Base-by-base conservation (phyloP, 495 filamentous ascomycete species). In the Astrothelium macrocarpum region DNA sequence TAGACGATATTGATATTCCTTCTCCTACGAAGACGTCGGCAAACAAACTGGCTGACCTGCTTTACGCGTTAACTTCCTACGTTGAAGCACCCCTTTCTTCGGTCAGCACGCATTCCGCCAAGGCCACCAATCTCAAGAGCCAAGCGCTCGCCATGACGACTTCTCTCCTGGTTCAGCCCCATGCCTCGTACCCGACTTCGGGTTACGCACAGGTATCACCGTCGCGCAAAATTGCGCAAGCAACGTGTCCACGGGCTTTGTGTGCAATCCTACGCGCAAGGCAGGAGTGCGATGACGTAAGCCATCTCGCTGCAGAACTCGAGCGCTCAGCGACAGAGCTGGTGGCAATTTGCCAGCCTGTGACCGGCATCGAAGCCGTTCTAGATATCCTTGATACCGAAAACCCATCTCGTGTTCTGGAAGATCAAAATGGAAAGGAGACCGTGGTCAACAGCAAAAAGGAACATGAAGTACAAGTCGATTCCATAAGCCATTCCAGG, bases 251-350 rank as follows among this genome's bases (percentile, higher is more conserved):
- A 0, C 80, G 81, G 1, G 82, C 85, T 1, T 78, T 95, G 53
- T 78, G 86, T 68, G 81, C 89, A 26, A 69, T 95, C 56, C 79
- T 94, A 75, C 80, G 32, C 65, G 84, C 89, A 60, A 81, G 88
- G 64, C 81, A 73, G 42, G 69, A 83, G 67, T 82, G 81, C 68
- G 75, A 80, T 62, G 71, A 74, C 63, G 73, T 70, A 32, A 82
- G 78, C 25, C 84, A 87, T 66, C 79, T 88, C 61, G 76, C 83
- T 20, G 77, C 75, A 23, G 84, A 81, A 12, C 75, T 89, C 18
- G 80, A 87, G 64, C 77, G 82, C 60, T 83, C 84, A 11, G 78
- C 77, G 0, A 79, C 82, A 46, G 80, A 82, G 59, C 78, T 87
- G 39, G 70, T 84, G 28, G 68, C 70, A 1, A 71, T 78, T 32